These are phyloP conservation scores for Polyplosphaeria fusca DNA, from an alignment of 495 filamentous ascomycete species.

Conservation along the genomic window DNA sequence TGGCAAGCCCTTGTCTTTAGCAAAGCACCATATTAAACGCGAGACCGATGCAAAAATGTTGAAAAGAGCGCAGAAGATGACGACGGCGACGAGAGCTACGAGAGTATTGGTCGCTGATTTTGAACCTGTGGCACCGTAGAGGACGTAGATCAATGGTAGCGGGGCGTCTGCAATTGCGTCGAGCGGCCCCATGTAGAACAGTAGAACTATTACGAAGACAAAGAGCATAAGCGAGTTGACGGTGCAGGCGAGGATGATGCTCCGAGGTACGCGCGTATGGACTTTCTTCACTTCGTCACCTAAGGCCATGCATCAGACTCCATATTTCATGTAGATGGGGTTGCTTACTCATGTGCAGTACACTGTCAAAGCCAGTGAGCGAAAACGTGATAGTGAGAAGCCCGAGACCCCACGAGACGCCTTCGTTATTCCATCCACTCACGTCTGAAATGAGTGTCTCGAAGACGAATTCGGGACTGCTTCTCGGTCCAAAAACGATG, in stretches of 20 bases:
- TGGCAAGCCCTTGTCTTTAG: slow-evolving; percentile 31
- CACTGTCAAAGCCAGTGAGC: slow-evolving; percentile 31
- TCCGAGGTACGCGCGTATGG: slow-evolving; percentile 17
- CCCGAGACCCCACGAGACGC: slow-evolving; percentile 25
- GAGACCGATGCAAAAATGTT: slow-evolving; percentile 32
- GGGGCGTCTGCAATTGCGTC: slow-evolving; percentile 5
- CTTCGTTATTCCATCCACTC: slow-evolving; percentile 25
- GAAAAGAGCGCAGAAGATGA: slow-evolving; percentile 24
- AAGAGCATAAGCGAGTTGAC: slow-evolving; percentile 19
- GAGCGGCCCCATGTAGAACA: slow-evolving; percentile 26
- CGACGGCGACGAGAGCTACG: slow-evolving; percentile 5
- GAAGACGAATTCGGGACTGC: slow-evolving; percentile 23
- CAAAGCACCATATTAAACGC: slow-evolving; percentile 32
- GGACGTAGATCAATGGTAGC: slow-evolving; percentile 24
- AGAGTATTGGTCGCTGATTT: slow-evolving; percentile 23
- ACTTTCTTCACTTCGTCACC: slow-evolving; percentile 34
- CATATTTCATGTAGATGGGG: too few species aligned
- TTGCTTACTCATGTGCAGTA: slow-evolving; percentile 33
- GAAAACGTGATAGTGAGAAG: slow-evolving; percentile 23
- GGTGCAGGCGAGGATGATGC: slow-evolving; percentile 19
- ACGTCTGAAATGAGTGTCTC: slow-evolving; percentile 10
- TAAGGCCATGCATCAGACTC: slow-evolving; percentile 1
- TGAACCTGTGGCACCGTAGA: slow-evolving; percentile 24
- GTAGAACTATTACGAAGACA: slow-evolving; percentile 18
- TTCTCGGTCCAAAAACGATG: slow-evolving; percentile 5